A percentile compares a stretch with the other conserved stretches of the same genome.
Conservation (phyloP, 164 flowering plant species). For the Euptelea pleiosperma region DNA sequence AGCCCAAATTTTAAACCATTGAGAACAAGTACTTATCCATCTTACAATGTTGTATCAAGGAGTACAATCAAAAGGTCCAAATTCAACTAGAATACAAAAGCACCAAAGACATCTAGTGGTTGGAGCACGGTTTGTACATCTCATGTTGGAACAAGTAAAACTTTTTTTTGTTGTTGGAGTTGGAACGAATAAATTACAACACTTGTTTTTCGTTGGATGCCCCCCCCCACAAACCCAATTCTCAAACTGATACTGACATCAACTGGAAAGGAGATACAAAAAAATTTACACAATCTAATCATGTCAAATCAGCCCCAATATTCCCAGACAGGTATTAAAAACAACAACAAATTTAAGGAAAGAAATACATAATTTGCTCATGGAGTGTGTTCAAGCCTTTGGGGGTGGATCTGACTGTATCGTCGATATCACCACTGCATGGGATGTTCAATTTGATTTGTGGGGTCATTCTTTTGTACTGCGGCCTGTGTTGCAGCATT, state of each 20-base stretch:
- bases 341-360: constrained; percentile 6
- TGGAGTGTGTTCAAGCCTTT: not conserved
- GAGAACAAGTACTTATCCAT: too few species aligned
- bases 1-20: too few species aligned
- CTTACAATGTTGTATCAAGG: too few species aligned
- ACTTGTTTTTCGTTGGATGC: constrained; percentile 1
- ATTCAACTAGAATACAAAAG: too few species aligned
- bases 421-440: not conserved
- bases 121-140: not conserved
- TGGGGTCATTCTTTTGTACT: not conserved
- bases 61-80: too few species aligned
- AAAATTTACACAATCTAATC: constrained; percentile 11
- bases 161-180: not conserved
- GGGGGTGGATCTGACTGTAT: not conserved
- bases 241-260: constrained; percentile 4
- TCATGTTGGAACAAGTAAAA: constrained; percentile 1
- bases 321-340: constrained; percentile 1
- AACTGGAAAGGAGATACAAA: not conserved
- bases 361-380: constrained; percentile 9
- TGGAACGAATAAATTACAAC: not conserved
- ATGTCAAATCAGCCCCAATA: not conserved
- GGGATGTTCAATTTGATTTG: constrained; percentile 4
- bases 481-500: constrained; percentile 1
- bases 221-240: not conserved
- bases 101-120: too few species aligned